Evolutionary conservation across 345 rosid genomes (phyloP).

Genomic region (Nasturtium officinale): DNA sequence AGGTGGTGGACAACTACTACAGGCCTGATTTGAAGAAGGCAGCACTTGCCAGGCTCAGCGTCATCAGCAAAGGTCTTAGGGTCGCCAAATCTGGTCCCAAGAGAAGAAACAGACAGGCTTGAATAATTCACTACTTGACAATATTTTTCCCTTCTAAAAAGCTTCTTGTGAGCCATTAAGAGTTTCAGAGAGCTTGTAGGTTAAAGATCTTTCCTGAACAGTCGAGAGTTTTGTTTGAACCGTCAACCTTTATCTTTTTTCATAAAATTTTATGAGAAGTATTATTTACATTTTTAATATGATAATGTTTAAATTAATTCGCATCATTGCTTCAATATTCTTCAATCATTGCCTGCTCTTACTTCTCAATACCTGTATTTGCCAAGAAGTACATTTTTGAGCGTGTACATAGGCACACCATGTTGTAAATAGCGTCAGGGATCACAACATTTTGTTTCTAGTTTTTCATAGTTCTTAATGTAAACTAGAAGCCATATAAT

Average conservation of each 20-base stretch:
- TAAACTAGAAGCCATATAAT: background rate
- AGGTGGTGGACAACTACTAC: slow-evolving; percentile 75
- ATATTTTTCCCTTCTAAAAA: slow-evolving; percentile 3
- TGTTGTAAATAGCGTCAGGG: background rate
- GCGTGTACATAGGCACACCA: background rate
- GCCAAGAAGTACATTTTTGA: background rate
- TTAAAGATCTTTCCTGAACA: slow-evolving; percentile 30
- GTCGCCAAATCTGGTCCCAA: slow-evolving; percentile 71
- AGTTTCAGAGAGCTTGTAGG: slow-evolving; percentile 33
- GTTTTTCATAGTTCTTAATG: background rate
- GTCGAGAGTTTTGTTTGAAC: slow-evolving; percentile 29
- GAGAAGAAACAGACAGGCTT: slow-evolving; percentile 66
- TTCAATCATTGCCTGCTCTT: too few species aligned
- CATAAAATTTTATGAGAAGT: background rate
- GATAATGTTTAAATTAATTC: background rate
- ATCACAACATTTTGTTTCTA: background rate
- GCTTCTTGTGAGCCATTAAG: slow-evolving; percentile 17
- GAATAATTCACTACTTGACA: background rate
- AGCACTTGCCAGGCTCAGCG: slow-evolving; percentile 74
- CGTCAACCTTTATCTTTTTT: background rate
- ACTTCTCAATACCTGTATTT: background rate
- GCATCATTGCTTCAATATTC: background rate
- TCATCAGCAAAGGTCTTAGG: slow-evolving; percentile 60
- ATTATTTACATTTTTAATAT: background rate
- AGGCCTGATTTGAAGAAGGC: slow-evolving; percentile 73